Evolutionary conservation across 73 alveolate species (phyloP).

Genomic region (Tetrahymena malaccensis): DNA sequence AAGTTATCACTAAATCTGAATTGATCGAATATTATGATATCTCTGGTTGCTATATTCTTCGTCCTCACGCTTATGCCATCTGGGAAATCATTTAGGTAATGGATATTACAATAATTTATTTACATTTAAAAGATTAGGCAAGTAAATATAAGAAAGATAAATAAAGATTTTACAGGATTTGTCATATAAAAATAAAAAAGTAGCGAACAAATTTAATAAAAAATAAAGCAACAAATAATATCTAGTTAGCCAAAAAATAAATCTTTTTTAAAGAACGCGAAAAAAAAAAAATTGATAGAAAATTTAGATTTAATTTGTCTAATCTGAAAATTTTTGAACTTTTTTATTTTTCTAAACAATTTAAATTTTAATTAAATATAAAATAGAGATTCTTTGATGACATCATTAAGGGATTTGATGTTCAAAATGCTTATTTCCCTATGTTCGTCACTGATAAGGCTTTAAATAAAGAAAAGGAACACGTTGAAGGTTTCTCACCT

Average conservation of each 20-base stretch:
- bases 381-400: conserved; percentile 68
- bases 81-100: conserved; percentile 91
- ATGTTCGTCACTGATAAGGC: conserved; percentile 96
- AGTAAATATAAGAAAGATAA: neutral
- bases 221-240: neutral
- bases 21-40: conserved; percentile 98
- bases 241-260: too few relatives aligned
- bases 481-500: conserved; percentile 98
- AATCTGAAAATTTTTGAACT: neutral
- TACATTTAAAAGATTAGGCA: neutral
- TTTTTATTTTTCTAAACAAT: neutral
- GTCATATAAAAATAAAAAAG: too few relatives aligned
- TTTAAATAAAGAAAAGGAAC: conserved; percentile 92
- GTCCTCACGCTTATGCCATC: conserved; percentile 97
- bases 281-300: too few relatives aligned
- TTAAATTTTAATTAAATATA: neutral
- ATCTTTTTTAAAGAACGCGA: neutral
- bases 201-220: neutral
- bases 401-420: conserved; percentile 82
- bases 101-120: too few relatives aligned
- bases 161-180: too few relatives aligned
- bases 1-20: conserved; percentile 95
- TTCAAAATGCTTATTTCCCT: conserved; percentile 96
- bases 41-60: conserved; percentile 94
- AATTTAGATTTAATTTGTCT: neutral